Evolutionary conservation across 192 early-diverging fungal genomes (phyloP).

Genomic region (Coemansia brasiliensis): DNA sequence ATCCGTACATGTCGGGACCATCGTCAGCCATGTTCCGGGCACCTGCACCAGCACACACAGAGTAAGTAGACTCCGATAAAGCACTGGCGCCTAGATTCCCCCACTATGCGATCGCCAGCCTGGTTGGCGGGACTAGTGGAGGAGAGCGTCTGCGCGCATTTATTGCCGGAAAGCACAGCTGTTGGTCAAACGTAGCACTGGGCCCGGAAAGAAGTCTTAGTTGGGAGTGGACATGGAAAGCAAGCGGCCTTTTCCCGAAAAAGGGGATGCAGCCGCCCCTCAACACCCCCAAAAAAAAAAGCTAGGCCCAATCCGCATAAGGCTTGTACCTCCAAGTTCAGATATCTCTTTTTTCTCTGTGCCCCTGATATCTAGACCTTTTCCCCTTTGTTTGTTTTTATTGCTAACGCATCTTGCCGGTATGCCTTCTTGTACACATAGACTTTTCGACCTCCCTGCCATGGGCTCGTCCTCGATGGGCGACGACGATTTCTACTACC

Average conservation of each 20-base stretch:
- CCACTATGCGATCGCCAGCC: too few species aligned
- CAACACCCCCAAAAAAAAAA: constrained; percentile 13
- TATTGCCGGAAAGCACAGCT: too few species aligned
- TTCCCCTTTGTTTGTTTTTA: not conserved
- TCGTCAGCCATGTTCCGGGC: constrained; percentile 16
- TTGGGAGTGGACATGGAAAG: not conserved
- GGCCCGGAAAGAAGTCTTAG: not conserved
- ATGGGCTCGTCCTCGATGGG: constrained; percentile 19
- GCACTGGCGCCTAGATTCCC: too few species aligned
- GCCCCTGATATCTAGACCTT: constrained; percentile 10
- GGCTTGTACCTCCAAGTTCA: not conserved
- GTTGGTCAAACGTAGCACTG: not conserved
- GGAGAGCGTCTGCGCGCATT: too few species aligned
- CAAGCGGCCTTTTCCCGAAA: constrained; percentile 6
- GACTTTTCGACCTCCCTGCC: constrained; percentile 39
- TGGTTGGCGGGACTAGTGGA: too few species aligned
- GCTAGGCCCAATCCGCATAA: constrained; percentile 12
- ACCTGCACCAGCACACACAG: constrained; percentile 17
- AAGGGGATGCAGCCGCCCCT: constrained; percentile 8
- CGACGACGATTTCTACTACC: constrained; percentile 58
- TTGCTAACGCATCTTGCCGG: too few species aligned
- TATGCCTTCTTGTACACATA: constrained; percentile 13
- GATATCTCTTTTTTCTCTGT: constrained; percentile 2
- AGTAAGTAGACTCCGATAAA: constrained; percentile 21
- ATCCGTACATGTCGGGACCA: constrained; percentile 3